Base-by-base conservation (phyloP, 495 filamentous ascomycete species). In the Aspergillus asperescens region DNA sequence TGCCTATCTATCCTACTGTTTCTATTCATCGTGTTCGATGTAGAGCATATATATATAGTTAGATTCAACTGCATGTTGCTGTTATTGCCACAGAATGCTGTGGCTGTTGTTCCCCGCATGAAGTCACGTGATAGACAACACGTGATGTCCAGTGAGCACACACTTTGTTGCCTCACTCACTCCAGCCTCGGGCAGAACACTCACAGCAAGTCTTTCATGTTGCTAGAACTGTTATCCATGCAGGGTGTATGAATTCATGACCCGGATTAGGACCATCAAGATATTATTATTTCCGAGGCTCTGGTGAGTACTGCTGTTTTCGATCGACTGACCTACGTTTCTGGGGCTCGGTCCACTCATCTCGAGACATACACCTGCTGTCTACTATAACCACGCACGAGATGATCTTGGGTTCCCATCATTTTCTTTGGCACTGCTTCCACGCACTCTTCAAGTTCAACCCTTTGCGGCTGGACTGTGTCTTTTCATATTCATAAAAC, bases 301-400 rank as follows among this genome's bases (percentile, higher is more conserved):
- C 35, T n/a, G 48, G 41, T 45, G 24, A 50, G 53, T 54, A 7
- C 35, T 48, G 45, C 20, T 35, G 34, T 25, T 38, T 23, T 45
- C 48, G 18, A 31, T 27, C 1, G 37, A 39, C 22, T 19, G 15
- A 16, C 25, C 25, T 12, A 24, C 48, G 31, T 32, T 45, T 43
- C 12, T 38, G 40, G 41, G 54, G 47, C 37, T 39, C 41, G 41
- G 31, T 49, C 46, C 38, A 46, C 40, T 34, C 13, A 19, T 34
- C 43, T 50, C 47, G 39, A 39, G 48, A 22, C 42, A 29, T 45
- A 49, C 50, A 50, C 41, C 42, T 46, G 47, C 24, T 35, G 31
- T 25, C 50, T 54, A 49, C 59, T 72, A 74, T 72, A 61, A 58
- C 69, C 71, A 74, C 71, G 71, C 71, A 74, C 71, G 47, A 59